Conservation (phyloP, 257 asterid genomes). For the Jasminum sambac region DNA sequence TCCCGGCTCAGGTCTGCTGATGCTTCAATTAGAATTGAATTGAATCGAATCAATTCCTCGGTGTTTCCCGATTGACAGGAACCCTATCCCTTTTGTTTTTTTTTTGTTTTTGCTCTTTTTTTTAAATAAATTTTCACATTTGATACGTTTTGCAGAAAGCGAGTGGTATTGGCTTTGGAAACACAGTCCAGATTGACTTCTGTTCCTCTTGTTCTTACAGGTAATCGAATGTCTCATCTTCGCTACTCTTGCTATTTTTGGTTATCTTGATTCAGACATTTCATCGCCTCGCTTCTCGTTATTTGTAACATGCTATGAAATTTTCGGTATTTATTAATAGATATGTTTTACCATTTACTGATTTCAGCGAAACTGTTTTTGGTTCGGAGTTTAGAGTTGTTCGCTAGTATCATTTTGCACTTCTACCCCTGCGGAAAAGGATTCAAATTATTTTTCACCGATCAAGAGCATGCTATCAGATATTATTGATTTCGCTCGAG, state of each 20-base stretch:
- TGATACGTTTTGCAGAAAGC: conserved; percentile 47
- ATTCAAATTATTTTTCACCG: too few relatives aligned
- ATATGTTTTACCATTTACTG: neutral
- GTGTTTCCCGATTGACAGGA: neutral
- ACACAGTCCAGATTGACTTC: conserved; percentile 79
- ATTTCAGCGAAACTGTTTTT: neutral
- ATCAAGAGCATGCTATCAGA: neutral
- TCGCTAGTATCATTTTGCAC: neutral
- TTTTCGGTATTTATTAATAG: neutral
- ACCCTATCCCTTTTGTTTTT: neutral
- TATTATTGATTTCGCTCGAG: neutral
- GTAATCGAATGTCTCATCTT: conserved; percentile 30
- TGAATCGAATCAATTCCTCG: neutral
- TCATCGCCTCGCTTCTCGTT: neutral
- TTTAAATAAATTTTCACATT: neutral
- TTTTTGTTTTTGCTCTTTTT: neutral
- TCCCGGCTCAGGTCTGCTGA: conserved; percentile 62
- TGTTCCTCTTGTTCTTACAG: conserved; percentile 94
- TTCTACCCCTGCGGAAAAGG: neutral
- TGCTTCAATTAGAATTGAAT: neutral
- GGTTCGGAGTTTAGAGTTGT: neutral
- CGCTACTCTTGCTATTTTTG: neutral
- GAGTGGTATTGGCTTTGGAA: conserved; percentile 68
- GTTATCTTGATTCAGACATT: neutral
- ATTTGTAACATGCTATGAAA: too few relatives aligned